phyloP scores from a whole-genome alignment of 352 stramenopile species.

The Pythium brachiatum region DNA sequence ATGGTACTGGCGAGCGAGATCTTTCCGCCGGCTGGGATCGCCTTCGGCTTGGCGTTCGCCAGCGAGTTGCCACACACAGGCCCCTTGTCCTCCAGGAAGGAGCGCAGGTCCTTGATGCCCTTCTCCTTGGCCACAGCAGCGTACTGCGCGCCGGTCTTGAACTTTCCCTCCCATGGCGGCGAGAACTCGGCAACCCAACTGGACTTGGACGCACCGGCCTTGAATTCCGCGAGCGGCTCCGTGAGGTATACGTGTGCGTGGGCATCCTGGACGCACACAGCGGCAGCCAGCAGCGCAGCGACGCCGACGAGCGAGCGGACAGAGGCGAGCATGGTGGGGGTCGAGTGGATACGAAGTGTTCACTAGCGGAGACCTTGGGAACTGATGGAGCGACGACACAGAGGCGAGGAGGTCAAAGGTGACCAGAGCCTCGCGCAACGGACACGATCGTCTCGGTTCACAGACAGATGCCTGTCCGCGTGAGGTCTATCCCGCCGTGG shows the following conservation, averaged over 20 bases:
- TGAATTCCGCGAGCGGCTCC: slow-evolving; percentile 13
- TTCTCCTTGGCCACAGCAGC: slow-evolving; percentile 12
- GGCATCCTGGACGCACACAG: slow-evolving; percentile 3
- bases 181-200: slow-evolving; percentile 14
- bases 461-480: no score
- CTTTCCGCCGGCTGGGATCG: slow-evolving; percentile 16
- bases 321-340: not conserved
- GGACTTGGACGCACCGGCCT: slow-evolving; percentile 7
- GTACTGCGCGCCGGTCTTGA: slow-evolving; percentile 14
- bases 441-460: no score
- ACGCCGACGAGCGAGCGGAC: not conserved
- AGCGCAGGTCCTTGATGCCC: slow-evolving; percentile 15
- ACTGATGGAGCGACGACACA: no score
- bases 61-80: slow-evolving; percentile 18
- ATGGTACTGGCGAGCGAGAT: slow-evolving; percentile 10
- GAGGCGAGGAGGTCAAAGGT: no score
- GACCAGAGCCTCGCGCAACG: no score
- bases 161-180: slow-evolving; percentile 8
- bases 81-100: slow-evolving; percentile 22
- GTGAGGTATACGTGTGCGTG: slow-evolving; percentile 11
- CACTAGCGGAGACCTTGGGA: not conserved
- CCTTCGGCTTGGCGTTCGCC: slow-evolving; percentile 10
- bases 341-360: not conserved
- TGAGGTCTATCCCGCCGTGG: not conserved
- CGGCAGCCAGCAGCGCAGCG: slow-evolving; percentile 4